Conservation (phyloP, 2,329 filamentous ascomycete species). For the Fusarium sp. region DNA sequence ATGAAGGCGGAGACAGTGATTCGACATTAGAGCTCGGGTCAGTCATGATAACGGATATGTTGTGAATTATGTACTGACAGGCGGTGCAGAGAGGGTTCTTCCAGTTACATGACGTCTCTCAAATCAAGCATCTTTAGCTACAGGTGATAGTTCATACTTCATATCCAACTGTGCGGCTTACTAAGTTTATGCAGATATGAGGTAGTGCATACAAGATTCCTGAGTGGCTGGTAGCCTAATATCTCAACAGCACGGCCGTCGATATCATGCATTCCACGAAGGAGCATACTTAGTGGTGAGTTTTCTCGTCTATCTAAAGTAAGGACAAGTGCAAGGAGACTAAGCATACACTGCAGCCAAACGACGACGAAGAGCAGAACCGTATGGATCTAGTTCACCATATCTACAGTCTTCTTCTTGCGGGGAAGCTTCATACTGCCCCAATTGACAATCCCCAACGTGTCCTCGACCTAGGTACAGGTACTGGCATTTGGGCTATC, state of each 20-base stretch:
- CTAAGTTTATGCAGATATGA: conserved; percentile 12
- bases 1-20: neutral
- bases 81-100: neutral
- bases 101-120: conserved; percentile 14
- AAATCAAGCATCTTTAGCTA: conserved; percentile 29
- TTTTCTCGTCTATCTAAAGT: fast-evolving
- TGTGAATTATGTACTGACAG: neutral
- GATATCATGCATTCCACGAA: conserved; percentile 31
- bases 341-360: neutral
- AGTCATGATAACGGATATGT: fast-evolving
- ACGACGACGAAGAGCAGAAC: conserved; percentile 26
- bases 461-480: conserved; percentile 25
- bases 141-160: neutral
- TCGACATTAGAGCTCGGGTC: neutral
- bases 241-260: conserved; percentile 18
- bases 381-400: conserved; percentile 31
- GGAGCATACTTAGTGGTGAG: conserved; percentile 16
- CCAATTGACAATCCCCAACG: conserved; percentile 14
- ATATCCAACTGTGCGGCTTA: fast-evolving
- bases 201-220: neutral
- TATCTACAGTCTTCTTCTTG: conserved; percentile 21
- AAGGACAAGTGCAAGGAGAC: fast-evolving
- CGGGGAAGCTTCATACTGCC: conserved; percentile 13
- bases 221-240: neutral
- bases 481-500: conserved; percentile 31